Evolutionary conservation across 2,329 filamentous ascomycete genomes (phyloP), one percentile per base, ranked within the genome.

Genomic region (Remersonia thermophila): DNA sequence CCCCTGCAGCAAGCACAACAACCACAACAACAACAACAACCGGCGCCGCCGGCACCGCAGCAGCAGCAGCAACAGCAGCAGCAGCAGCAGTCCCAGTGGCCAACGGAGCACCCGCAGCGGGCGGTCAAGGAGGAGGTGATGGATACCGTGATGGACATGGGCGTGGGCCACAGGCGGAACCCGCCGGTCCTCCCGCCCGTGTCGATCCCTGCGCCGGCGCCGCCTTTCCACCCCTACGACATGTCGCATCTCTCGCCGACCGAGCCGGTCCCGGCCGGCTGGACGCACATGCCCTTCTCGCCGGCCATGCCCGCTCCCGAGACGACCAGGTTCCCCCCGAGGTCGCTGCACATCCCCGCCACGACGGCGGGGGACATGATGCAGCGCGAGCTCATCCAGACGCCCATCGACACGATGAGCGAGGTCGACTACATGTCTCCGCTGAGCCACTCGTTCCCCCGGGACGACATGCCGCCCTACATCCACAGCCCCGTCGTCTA

Each of bases 361-460:
- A 64, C 41, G 58, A 66, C 42, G 59, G 58, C 34, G 0, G 44
- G 46, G 1, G 67, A 71, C 32, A 61, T 64, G 32, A 59, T 74
- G 30, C 68, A 68, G 2, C 41, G 41, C 4, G 67, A 71, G 20
- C 60, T 64, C 31, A 58, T 74, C 20, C 69, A 69, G 1, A 65
- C 68, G 0, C 71, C 70, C 1, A 61, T 73, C 38, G 73, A 77
- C 45, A 69, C 73, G 2, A 62, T 78, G 37, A 76, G 71, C 51
- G 73, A 78, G 17, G 66, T 71, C 40, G 73, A 77, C 49, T 78
- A 77, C 56, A 43, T 75, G 60, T 66, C 66, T 42, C 56, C 71
- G 7, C 62, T 77, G 45, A 67, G 64, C 52, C 72, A 74, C 35
- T 60, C 65, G 2, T 69, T 66, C 43, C 58, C 58, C 2, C 51